Conservation (phyloP, 805 yeast species). For the Candida oleophila region DNA sequence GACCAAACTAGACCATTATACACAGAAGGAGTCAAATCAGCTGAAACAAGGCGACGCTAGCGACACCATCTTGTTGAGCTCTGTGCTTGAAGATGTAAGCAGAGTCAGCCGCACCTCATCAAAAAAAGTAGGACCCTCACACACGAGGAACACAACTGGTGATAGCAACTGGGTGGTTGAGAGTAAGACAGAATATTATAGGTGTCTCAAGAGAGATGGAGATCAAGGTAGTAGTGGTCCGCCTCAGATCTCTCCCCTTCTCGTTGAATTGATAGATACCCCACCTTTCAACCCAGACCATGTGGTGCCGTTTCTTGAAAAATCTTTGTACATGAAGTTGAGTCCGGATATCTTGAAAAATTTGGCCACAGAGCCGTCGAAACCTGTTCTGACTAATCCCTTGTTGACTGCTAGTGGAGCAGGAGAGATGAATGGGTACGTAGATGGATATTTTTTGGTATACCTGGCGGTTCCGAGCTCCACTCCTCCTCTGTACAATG, state of each 20-base stretch:
- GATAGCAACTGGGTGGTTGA: not conserved
- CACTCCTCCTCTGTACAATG: slow-evolving; percentile 59
- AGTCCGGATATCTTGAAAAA: slow-evolving; percentile 59
- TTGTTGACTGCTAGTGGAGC: slow-evolving; percentile 77
- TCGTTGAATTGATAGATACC: slow-evolving; percentile 71
- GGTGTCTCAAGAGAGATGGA: not conserved
- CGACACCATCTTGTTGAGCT: slow-evolving; percentile 23
- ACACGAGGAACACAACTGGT: not conserved
- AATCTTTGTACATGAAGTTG: slow-evolving; percentile 61
- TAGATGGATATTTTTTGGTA: slow-evolving; percentile 72
- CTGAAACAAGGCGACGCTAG: not conserved
- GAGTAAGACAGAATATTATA: slow-evolving; percentile 2
- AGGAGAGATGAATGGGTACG: slow-evolving; percentile 68
- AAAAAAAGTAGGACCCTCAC: not conserved
- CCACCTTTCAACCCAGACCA: slow-evolving; percentile 67
- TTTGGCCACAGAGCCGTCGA: slow-evolving; percentile 60
- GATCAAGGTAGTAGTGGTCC: slow-evolving; percentile 18
- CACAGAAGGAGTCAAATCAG: not conserved
- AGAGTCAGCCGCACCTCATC: not conserved
- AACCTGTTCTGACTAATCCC: slow-evolving; percentile 64
- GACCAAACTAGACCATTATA: not conserved
- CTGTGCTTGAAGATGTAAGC: slow-evolving; percentile 16
- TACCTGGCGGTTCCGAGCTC: slow-evolving; percentile 67
- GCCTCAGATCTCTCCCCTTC: slow-evolving; percentile 58
- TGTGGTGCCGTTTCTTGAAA: slow-evolving; percentile 74